Conservation (phyloP, 495 filamentous ascomycete genomes). For the Neurospora terricola region DNA sequence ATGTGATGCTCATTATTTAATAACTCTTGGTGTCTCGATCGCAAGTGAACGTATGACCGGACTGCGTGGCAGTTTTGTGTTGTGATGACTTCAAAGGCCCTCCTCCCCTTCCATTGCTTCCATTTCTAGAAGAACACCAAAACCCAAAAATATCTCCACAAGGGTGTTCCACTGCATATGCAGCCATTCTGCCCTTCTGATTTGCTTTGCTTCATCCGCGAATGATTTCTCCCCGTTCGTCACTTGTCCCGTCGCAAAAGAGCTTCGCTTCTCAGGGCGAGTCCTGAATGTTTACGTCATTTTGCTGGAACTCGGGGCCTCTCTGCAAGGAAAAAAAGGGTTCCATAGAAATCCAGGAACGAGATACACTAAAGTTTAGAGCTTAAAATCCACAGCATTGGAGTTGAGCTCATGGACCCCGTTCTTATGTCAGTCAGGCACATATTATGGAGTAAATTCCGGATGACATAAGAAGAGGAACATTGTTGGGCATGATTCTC, state of each 20-base stretch:
- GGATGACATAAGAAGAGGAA: not conserved
- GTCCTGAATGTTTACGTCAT: not conserved
- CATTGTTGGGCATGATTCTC: not conserved
- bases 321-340: not conserved
- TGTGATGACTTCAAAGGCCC: not conserved
- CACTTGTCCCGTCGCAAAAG: not conserved
- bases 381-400: not conserved
- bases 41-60: not conserved
- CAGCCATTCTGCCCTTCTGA: not conserved
- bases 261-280: not conserved
- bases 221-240: not conserved
- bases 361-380: not conserved
- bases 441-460: not conserved
- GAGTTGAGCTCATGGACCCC: not conserved
- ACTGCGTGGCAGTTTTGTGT: not conserved
- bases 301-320: not conserved
- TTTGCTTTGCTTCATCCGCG: not conserved
- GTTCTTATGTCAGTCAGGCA: not conserved
- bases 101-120: not conserved
- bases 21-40: not conserved
- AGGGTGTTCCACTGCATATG: not conserved
- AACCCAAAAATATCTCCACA: not conserved
- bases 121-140: not conserved
- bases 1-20: not conserved
- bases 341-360: not conserved